Conservation (phyloP, 192 early-diverging fungal species). For the Rhizophagus clarus region DNA sequence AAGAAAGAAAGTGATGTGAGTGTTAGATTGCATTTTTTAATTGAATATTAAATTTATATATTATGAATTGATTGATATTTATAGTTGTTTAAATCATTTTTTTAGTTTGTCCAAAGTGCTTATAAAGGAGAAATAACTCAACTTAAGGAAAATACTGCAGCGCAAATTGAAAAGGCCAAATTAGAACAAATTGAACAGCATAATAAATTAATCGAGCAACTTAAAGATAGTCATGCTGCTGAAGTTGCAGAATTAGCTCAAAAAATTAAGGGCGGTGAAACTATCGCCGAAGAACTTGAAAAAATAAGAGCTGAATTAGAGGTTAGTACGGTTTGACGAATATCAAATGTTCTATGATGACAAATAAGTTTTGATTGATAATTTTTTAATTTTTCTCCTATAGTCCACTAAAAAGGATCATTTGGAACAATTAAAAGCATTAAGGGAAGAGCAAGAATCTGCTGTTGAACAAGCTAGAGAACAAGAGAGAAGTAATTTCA, state of each 20-base stretch:
- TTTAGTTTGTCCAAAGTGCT: neutral
- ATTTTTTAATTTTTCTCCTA: neutral
- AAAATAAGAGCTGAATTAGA: neutral
- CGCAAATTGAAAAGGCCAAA: neutral
- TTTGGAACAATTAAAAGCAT: neutral
- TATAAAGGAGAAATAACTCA: neutral
- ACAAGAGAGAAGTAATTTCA: neutral
- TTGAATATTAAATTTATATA: neutral
- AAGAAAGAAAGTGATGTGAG: neutral
- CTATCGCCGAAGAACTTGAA: neutral
- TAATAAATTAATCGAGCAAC: neutral
- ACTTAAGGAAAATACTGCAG: too few species aligned
- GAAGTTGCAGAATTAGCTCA: neutral
- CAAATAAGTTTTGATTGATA: neutral
- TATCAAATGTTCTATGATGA: neutral
- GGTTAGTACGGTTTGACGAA: constrained; percentile 7
- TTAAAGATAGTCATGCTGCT: neutral
- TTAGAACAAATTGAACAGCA: neutral
- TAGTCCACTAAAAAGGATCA: neutral
- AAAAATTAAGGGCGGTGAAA: constrained; percentile 16
- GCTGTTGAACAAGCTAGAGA: constrained; percentile 12
- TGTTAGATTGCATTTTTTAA: too few species aligned
- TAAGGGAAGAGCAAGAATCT: neutral
- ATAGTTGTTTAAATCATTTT: neutral
- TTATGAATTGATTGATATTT: neutral